These are phyloP conservation scores for Inonotus hispidus DNA, from an alignment of 1,284 basidiomycete genomes.

Conservation along the genomic window DNA sequence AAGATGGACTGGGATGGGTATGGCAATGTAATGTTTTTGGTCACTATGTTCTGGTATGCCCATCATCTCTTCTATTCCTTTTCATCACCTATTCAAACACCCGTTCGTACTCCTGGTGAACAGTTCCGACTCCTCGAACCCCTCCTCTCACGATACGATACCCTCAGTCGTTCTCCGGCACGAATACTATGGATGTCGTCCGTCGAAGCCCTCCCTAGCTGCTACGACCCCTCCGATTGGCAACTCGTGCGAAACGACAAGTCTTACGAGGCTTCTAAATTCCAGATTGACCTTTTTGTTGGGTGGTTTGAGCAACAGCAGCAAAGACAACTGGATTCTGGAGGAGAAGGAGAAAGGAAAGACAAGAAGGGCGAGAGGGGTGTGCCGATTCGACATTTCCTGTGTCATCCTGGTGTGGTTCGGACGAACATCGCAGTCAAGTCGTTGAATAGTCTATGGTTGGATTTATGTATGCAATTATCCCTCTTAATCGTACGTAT, in stretches of 20 bases:
- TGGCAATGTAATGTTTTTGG: slow-evolving; percentile 88
- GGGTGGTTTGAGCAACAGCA: slow-evolving; percentile 45
- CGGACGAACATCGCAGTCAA: slow-evolving; percentile 56
- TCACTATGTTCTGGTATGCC: slow-evolving; percentile 73
- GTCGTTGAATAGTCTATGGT: slow-evolving; percentile 43
- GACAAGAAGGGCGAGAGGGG: slow-evolving; percentile 15
- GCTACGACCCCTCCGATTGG: slow-evolving; percentile 63
- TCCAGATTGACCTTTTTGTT: slow-evolving; percentile 72
- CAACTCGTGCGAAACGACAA: slow-evolving; percentile 58
- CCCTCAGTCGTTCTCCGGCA: slow-evolving; percentile 32
- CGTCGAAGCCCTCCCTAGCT: slow-evolving; percentile 50
- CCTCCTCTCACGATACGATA: slow-evolving; percentile 30
- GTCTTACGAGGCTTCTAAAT: slow-evolving; percentile 76
- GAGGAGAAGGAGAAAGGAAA: background rate
- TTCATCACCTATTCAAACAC: background rate
- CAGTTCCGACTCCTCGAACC: slow-evolving; percentile 58
- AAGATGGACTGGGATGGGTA: slow-evolving; percentile 72
- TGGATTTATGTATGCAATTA: slow-evolving; percentile 49
- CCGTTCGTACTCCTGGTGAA: no score
- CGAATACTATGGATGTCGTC: slow-evolving; percentile 83
- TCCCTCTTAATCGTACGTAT: slow-evolving; percentile 67
- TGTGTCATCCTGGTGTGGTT: slow-evolving; percentile 71
- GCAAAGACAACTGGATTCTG: slow-evolving; percentile 18
- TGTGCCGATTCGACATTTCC: slow-evolving; percentile 48
- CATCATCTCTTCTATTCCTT: background rate